Base-by-base conservation (phyloP, 1,284 basidiomycete genomes). In the Marasmius sp. region DNA sequence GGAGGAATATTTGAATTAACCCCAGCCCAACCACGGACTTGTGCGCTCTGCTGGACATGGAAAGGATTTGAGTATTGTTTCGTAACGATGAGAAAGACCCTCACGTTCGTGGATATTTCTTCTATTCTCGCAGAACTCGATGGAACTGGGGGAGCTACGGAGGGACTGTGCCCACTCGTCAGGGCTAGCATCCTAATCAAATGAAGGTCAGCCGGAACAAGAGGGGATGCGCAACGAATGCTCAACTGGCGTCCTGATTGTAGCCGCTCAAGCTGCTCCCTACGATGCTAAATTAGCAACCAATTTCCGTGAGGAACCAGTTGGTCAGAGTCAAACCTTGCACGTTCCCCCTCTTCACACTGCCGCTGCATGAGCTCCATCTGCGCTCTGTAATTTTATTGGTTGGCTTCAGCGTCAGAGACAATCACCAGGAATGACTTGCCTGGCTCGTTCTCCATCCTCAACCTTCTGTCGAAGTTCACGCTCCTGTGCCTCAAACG, bases 111-210 rank as follows among this genome's bases (percentile, higher is more conserved):
- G 11, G 57, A 52, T 6, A 67, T 47, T 41, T 65, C 66, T 34
- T 63, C 65, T 47, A 64, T 60, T 56, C 63, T 63, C 45, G 36
- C 49, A 38, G 52, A 54, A 43, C 52, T 54, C 14, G 34, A 10
- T 4, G 38, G 12, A 36, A 36, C 9, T 38, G 27, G 52, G 36
- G 11, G 52, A 9, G 16, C 6, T 18, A 8, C 52, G 6, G 9
- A 18, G n/a, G 9, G 8, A 6, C n/a, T 14, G 4, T 9, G 14
- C 11, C 34, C 34, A 18, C 37, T 38, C 34, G 52, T 33, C 14
- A 54, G 18, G n/a, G 36, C n/a, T 14, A 54, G 20, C 16, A 37
- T n/a, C 2, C 34, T 54, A 20, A 18, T 16, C 9, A 36, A 54
- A 11, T 6, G 6, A 27, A 49, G 48, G 11, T 18, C 27, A 11